Evolutionary conservation across 2,329 filamentous ascomycete species (phyloP), one percentile per base, ranked within the genome.

Genomic region (Exserohilum rostratum): DNA sequence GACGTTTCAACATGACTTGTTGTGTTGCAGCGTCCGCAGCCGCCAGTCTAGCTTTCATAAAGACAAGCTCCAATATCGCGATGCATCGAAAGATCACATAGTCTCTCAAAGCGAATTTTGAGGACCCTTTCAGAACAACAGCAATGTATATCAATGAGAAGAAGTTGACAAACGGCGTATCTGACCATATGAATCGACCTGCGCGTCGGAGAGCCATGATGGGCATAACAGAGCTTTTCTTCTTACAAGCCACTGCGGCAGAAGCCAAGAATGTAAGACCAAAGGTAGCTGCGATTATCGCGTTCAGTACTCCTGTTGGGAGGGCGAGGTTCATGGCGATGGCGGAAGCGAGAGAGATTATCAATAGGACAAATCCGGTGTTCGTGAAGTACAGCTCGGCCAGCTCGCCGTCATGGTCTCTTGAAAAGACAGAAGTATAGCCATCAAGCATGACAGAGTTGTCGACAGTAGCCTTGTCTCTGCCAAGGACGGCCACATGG

Each of bases 151-250:
- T 45, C 27, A 45, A 18, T 29, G 42, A 33, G 42, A 45, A 45
- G 42, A 34, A 45, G 12, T 45, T 33, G 29, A 45, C 42, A 15
- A 45, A 45, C 5, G 42, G 42, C 9, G 42, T 45, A 12, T 45
- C 42, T 20, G 42, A 45, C 29, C 42, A 45, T 12, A 55, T 50
- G 37, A 55, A 55, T 3, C 35, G 53, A 5, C 40, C 53, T 10
- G 53, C 35, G 3, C 47, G 40, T 37, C 53, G 29, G 20, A 51
- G 33, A 12, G 53, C 53, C 53, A 55, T 55, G 12, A 55, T 31
- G 6, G 46, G 47, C 53, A 51, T 55, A 12, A 47, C 34, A 30
- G 51, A 12, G 25, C 47, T 47, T 25, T 35, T 55, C 34, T 37
- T 30, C 20, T 34, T 34, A n/a, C 53, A 55, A 30, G 53, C 35